Evolutionary conservation across 768 basidiomycete genomes (phyloP).

Genomic region (Amanita muscaria): DNA sequence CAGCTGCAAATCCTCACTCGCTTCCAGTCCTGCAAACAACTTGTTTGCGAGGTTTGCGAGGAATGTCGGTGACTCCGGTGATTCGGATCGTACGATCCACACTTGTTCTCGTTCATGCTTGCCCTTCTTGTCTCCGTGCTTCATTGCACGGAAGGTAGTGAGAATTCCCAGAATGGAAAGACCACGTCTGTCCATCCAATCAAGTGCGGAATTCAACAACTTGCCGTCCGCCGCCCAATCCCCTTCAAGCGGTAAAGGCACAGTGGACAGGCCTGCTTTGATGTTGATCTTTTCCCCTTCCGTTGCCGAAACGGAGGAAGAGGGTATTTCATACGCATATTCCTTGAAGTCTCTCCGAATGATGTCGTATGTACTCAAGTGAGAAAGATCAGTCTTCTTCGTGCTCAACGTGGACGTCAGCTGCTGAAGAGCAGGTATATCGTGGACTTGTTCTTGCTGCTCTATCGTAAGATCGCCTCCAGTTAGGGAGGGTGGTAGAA

Average conservation of each 20-base stretch:
- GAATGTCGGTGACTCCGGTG: conserved; percentile 16
- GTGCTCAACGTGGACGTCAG: conserved; percentile 38
- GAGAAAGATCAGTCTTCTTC: conserved; percentile 62
- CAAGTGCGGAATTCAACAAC: conserved; percentile 29
- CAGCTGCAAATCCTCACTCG: conserved; percentile 39
- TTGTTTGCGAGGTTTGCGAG: conserved; percentile 34
- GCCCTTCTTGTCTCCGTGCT: conserved; percentile 26
- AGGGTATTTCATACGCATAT: conserved; percentile 44
- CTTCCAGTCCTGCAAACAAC: conserved; percentile 55
- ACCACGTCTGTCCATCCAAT: conserved; percentile 59
- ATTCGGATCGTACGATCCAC: conserved; percentile 40
- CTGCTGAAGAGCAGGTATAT: conserved; percentile 34
- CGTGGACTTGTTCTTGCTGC: conserved; percentile 17
- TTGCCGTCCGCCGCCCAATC: conserved; percentile 31
- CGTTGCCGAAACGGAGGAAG: conserved; percentile 23
- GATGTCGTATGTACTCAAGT: conserved; percentile 65
- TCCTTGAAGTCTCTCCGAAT: conserved; percentile 95
- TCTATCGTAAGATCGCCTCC: conserved; percentile 7
- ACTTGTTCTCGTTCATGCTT: conserved; percentile 63
- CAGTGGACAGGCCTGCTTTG: conserved; percentile 72
- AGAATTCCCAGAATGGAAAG: conserved; percentile 72
- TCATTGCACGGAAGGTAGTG: conserved; percentile 48
- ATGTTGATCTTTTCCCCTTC: conserved; percentile 25
- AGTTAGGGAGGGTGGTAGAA: conserved; percentile 4
- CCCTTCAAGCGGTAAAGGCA: conserved; percentile 57